These are phyloP conservation scores for Aspergillus spinulosporus DNA, from an alignment of 2,329 filamentous ascomycete species.

Conservation along the genomic window DNA sequence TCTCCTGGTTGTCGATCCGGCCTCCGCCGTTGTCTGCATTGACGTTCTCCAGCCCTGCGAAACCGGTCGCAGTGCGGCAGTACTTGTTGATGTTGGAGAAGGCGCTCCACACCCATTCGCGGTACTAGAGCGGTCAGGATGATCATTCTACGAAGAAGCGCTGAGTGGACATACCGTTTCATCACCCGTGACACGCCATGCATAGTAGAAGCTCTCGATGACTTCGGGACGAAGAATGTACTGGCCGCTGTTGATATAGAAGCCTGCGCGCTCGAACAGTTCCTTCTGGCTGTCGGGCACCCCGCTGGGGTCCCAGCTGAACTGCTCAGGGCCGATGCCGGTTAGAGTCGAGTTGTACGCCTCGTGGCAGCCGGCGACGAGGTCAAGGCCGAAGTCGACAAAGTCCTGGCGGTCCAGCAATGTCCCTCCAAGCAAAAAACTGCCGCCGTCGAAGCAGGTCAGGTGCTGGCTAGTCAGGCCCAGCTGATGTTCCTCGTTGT, in stretches of 20 bases:
- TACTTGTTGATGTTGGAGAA: conserved; percentile 68
- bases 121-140: conserved; percentile 57
- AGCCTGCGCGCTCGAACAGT: conserved; percentile 69
- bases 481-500: conserved; percentile 35
- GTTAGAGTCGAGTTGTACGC: conserved; percentile 70
- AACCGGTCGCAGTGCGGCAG: conserved; percentile 66
- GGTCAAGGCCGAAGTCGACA: conserved; percentile 69
- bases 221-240: conserved; percentile 80
- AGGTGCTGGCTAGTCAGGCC: conserved; percentile 52
- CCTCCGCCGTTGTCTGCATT: conserved; percentile 62
- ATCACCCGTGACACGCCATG: conserved; percentile 76
- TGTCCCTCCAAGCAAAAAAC: conserved; percentile 77
- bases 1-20: conserved; percentile 73
- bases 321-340: conserved; percentile 73
- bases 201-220: conserved; percentile 83
- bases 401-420: conserved; percentile 67
- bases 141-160: too few relatives aligned
- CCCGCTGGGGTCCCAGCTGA: conserved; percentile 60
- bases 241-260: conserved; percentile 62
- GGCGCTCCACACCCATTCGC: conserved; percentile 80
- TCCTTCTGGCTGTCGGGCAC: conserved; percentile 49
- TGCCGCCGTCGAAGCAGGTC: conserved; percentile 81
- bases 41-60: conserved; percentile 65
- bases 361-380: conserved; percentile 72
- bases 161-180: conserved; percentile 44